Percentiles rank a stretch among this genome's conserved stretches.
phyloP scores from a whole-genome alignment of 305 asterid species.

The Fraxinus sp. region DNA sequence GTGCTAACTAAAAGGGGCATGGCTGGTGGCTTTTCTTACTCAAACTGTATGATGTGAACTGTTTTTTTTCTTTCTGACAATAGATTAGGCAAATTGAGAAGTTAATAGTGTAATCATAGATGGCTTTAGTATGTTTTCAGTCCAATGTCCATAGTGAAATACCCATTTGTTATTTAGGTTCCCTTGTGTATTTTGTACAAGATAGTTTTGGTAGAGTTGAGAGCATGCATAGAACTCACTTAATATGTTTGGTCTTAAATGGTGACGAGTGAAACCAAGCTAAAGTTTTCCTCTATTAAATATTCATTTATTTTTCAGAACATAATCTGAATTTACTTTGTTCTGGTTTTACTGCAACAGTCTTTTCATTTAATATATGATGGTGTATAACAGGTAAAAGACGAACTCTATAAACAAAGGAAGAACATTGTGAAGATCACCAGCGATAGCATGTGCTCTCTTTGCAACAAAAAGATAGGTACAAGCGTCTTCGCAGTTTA shows the following conservation, averaged over 20 bases:
- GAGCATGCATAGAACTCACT: neutral
- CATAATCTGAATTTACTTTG: neutral
- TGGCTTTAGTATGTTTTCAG: constrained; percentile 2
- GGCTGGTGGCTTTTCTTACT: neutral
- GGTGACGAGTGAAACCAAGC: neutral
- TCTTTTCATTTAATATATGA: constrained; percentile 11
- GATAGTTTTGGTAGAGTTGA: constrained; percentile 3
- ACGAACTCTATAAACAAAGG: constrained; percentile 71
- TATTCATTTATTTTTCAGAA: neutral
- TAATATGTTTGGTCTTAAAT: neutral
- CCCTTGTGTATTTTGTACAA: neutral
- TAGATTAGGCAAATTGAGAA: neutral
- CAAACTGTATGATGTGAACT: neutral
- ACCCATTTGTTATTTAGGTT: neutral
- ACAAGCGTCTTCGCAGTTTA: constrained; percentile 93
- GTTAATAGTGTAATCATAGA: neutral
- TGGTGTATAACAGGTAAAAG: constrained; percentile 63
- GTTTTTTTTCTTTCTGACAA: neutral
- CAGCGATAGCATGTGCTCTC: constrained; percentile 83
- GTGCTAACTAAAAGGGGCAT: neutral
- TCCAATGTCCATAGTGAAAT: neutral
- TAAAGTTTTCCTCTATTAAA: neutral
- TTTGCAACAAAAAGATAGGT: constrained; percentile 92
- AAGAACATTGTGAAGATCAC: constrained; percentile 68
- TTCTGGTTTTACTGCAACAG: constrained; percentile 2